Evolutionary conservation across 768 basidiomycete species (phyloP).

Genomic region (Brasilioporus rufonigricans): DNA sequence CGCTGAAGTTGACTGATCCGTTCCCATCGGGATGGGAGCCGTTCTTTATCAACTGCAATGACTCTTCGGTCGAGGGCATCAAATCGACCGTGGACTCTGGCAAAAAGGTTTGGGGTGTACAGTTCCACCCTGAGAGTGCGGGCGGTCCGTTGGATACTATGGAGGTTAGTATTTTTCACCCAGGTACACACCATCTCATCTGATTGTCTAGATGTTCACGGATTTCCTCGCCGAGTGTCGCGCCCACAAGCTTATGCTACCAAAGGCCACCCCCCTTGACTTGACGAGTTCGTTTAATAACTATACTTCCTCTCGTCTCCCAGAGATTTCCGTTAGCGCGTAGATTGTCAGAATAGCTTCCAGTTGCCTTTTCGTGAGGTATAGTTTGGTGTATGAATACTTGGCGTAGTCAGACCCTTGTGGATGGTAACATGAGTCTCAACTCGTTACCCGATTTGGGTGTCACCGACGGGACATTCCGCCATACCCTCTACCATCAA

Average conservation of each 20-base stretch:
- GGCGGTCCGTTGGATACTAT: conserved; percentile 99
- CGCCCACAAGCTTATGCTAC: conserved; percentile 44
- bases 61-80: conserved; percentile 98
- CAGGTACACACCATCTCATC: not conserved
- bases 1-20: conserved; percentile 88
- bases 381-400: conserved; percentile 18
- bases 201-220: conserved; percentile 74
- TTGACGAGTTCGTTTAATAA: conserved; percentile 18
- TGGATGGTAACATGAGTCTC: not conserved
- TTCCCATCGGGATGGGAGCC: conserved; percentile 98
- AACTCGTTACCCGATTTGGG: conserved; percentile 15
- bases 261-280: conserved; percentile 15
- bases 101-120: conserved; percentile 94
- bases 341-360: conserved; percentile 1
- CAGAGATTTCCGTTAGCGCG: conserved; percentile 30
- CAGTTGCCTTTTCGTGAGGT: not conserved
- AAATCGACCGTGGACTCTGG: conserved; percentile 90
- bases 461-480: not conserved
- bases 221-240: conserved; percentile 86
- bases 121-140: conserved; percentile 98
- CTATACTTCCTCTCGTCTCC: conserved; percentile 19
- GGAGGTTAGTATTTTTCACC: conserved; percentile 54
- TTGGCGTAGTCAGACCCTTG: not conserved
- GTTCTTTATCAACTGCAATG: conserved; percentile 99
- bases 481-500: not conserved